These are phyloP conservation scores for Arthrinium phaeospermum DNA, from an alignment of 2,329 filamentous ascomycete genomes.

Conservation along the genomic window DNA sequence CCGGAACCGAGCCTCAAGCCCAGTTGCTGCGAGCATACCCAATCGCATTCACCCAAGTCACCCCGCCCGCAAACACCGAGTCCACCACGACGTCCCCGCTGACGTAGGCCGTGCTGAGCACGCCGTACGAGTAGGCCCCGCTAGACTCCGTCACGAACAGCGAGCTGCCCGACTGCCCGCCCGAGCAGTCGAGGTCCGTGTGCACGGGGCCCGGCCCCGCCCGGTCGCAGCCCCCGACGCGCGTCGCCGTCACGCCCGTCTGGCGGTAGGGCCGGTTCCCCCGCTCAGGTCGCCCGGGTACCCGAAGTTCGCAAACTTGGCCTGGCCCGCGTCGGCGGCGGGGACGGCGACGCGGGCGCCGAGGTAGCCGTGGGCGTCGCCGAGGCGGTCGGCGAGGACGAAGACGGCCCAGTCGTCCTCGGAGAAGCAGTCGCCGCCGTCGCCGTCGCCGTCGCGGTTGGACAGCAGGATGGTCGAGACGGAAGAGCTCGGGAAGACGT, in stretches of 20 bases:
- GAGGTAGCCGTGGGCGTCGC: conserved; percentile 33
- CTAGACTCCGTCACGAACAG: conserved; percentile 13
- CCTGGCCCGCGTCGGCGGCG: conserved; percentile 22
- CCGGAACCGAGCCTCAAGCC: background rate
- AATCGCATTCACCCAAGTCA: background rate
- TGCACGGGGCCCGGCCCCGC: conserved; percentile 21
- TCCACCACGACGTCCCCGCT: background rate
- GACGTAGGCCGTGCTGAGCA: conserved; percentile 21
- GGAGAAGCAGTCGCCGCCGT: conserved; percentile 25
- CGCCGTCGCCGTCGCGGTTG: conserved; percentile 17
- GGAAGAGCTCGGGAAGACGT: conserved; percentile 25
- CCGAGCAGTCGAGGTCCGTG: conserved; percentile 26
- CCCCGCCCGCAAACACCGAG: background rate
- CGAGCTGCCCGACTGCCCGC: conserved; percentile 26
- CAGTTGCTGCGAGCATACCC: background rate
- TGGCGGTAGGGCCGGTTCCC: conserved; percentile 25
- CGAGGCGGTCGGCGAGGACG: conserved; percentile 33
- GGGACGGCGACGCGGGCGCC: conserved; percentile 27
- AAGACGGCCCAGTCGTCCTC: conserved; percentile 37
- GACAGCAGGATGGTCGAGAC: conserved; percentile 24
- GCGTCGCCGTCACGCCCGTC: conserved; percentile 23
- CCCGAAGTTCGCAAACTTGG: conserved; percentile 29
- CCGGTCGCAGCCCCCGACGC: conserved; percentile 20
- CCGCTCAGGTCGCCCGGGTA: conserved; percentile 26
- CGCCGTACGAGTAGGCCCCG: conserved; percentile 22